A percentile compares a stretch with the other conserved stretches of the same genome.
These are phyloP conservation scores for Microbotryum scabiosae DNA, from an alignment of 1,284 basidiomycete genomes.

Conservation along the genomic window DNA sequence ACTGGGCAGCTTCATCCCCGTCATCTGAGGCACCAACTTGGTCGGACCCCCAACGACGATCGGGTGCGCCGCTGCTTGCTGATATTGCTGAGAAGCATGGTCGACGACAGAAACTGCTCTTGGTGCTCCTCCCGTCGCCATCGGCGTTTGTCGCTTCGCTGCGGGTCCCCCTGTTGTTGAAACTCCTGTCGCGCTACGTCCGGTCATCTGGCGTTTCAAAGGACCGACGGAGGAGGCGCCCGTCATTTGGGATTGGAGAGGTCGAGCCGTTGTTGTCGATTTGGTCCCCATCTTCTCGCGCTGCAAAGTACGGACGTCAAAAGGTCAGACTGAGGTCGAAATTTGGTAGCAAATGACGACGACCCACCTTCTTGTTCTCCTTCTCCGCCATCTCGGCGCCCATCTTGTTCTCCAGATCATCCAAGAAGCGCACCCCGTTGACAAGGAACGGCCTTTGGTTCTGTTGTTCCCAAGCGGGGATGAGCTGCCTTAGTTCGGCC, in stretches of 20 bases:
- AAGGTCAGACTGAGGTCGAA: neutral
- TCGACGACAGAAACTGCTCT: neutral
- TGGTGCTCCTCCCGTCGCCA: constrained; percentile 1
- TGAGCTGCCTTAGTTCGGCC: constrained; percentile 65
- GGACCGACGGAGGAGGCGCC: constrained; percentile 12
- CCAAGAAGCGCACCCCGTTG: constrained; percentile 72
- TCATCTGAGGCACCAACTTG: constrained; percentile 3
- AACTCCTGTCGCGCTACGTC: constrained; percentile 3
- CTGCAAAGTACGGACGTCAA: neutral
- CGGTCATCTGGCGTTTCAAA: constrained; percentile 30
- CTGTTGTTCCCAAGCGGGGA: constrained; percentile 82
- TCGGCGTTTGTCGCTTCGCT: constrained; percentile 14
- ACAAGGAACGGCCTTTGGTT: constrained; percentile 71
- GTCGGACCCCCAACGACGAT: constrained; percentile 1
- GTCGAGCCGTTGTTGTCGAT: constrained; percentile 4
- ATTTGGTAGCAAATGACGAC: neutral
- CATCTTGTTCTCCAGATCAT: constrained; percentile 62
- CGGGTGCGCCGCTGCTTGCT: neutral
- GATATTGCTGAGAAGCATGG: neutral
- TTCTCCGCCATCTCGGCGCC: constrained; percentile 45
- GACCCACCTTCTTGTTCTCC: constrained; percentile 26
- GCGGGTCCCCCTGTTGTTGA: constrained; percentile 5
- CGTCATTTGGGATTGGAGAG: constrained; percentile 16
- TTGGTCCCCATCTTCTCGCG: constrained; percentile 14
- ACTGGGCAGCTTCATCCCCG: constrained; percentile 19